A percentile compares a stretch with the other conserved stretches of the same genome.
These are phyloP conservation scores for Stephanodiscus minutulus DNA, from an alignment of 108 stramenopile genomes.

Conservation along the genomic window DNA sequence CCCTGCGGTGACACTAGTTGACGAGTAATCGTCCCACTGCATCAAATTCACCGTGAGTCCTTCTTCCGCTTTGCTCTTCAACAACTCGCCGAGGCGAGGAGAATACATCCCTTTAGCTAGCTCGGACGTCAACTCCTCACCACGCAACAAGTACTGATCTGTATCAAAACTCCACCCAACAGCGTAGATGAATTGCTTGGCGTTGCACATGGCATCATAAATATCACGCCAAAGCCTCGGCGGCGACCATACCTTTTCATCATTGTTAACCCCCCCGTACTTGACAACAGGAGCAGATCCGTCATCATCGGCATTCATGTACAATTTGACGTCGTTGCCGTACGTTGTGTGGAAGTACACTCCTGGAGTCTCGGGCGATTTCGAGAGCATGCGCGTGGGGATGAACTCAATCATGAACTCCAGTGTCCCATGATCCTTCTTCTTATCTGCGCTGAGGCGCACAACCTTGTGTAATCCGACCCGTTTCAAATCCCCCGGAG, in stretches of 20 bases:
- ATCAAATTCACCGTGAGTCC: conserved; percentile 51
- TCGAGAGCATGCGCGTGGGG: conserved; percentile 37
- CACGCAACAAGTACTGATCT: conserved; percentile 47
- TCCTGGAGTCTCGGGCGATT: conserved; percentile 50
- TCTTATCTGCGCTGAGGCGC: conserved; percentile 33
- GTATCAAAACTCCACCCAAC: conserved; percentile 52
- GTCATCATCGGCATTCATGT: conserved; percentile 58
- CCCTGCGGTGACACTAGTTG: conserved; percentile 36
- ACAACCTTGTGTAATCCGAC: conserved; percentile 55
- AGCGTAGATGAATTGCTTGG: conserved; percentile 51
- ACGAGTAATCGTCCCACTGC: conserved; percentile 57
- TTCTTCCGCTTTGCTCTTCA: conserved; percentile 49
- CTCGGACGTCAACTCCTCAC: conserved; percentile 29
- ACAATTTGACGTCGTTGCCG: conserved; percentile 48
- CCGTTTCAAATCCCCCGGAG: conserved; percentile 40
- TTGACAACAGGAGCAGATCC: conserved; percentile 43
- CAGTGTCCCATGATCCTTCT: conserved; percentile 41
- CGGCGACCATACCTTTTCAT: conserved; percentile 40
- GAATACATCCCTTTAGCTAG: conserved; percentile 24
- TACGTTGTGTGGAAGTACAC: conserved; percentile 40
- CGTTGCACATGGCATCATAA: conserved; percentile 51
- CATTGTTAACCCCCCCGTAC: conserved; percentile 27
- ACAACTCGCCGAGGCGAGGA: conserved; percentile 44
- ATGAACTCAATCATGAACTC: conserved; percentile 62
- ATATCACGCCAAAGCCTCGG: conserved; percentile 51